phyloP scores from a whole-genome alignment of 108 stramenopile species.

The Nitzschia sp. region DNA sequence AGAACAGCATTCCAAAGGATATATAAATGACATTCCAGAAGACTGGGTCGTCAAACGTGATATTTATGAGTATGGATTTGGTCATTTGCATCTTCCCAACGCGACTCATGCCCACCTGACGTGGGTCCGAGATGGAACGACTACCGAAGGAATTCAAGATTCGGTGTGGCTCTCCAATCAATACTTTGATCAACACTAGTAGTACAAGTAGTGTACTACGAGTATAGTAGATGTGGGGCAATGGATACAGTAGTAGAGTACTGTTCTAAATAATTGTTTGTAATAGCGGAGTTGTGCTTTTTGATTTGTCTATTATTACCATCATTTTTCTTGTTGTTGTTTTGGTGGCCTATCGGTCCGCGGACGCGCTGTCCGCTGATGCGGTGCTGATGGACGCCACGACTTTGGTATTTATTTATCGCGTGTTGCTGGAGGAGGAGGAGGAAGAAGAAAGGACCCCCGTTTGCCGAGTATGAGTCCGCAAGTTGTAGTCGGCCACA shows the following conservation, averaged over 20 bases:
- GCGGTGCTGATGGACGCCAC: too few species aligned
- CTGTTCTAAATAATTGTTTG: too few species aligned
- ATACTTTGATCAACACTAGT: neutral
- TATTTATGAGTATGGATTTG: slow-evolving; percentile 81
- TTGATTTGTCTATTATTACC: too few species aligned
- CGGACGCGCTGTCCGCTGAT: too few species aligned
- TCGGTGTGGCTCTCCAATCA: neutral
- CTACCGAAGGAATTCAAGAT: neutral
- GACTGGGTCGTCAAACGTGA: slow-evolving; percentile 88
- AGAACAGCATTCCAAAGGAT: slow-evolving; percentile 69
- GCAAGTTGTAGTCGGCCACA: slow-evolving; percentile 43
- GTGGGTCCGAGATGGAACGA: slow-evolving; percentile 61
- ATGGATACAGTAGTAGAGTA: too few species aligned
- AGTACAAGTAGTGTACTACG: too few species aligned
- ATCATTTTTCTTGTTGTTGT: too few species aligned
- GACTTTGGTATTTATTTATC: too few species aligned
- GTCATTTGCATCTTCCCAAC: slow-evolving; percentile 68
- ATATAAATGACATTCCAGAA: slow-evolving; percentile 47
- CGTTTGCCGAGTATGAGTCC: slow-evolving; percentile 32
- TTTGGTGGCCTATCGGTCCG: too few species aligned
- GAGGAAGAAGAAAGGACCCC: too few species aligned
- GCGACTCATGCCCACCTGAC: slow-evolving; percentile 67
- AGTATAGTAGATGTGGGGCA: too few species aligned
- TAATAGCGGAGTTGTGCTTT: too few species aligned
- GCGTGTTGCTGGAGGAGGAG: slow-evolving; percentile 4